A percentile compares a stretch with the other conserved stretches of the same genome.
phyloP scores from a whole-genome alignment of 2,329 filamentous ascomycete genomes.

The Ciborinia camelliae region DNA sequence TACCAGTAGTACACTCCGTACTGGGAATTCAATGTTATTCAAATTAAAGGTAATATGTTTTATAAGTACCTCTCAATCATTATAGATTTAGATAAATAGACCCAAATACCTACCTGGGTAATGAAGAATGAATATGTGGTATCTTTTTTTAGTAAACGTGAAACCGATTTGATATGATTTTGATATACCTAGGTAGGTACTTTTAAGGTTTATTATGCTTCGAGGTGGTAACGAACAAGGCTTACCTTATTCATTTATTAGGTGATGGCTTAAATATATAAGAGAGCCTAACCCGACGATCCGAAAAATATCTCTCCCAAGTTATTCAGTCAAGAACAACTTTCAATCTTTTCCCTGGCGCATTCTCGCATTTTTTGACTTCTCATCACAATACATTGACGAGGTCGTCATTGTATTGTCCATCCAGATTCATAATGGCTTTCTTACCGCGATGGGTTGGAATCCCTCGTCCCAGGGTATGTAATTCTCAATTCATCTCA shows the following conservation, averaged over 20 bases:
- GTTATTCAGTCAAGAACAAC: slow-evolving; percentile 8
- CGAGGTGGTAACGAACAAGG: too few species aligned
- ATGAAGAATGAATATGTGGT: too few species aligned
- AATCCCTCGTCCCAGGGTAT: slow-evolving; percentile 36
- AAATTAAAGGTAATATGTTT: too few species aligned
- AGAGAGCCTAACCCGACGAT: slow-evolving; percentile 9
- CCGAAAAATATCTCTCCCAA: slow-evolving; percentile 8
- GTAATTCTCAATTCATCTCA: slow-evolving; percentile 18
- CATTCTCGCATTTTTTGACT: background rate
- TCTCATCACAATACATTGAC: slow-evolving; percentile 14
- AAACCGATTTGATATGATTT: too few species aligned
- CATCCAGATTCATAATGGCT: slow-evolving; percentile 28
- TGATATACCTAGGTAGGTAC: background rate
- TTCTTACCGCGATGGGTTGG: slow-evolving; percentile 33
- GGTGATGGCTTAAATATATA: slow-evolving; percentile 7
- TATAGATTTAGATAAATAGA: too few species aligned
- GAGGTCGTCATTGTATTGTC: background rate
- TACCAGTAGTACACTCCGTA: too few species aligned
- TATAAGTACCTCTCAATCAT: too few species aligned
- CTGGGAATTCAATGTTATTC: too few species aligned
- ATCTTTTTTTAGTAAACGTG: too few species aligned
- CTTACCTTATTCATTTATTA: too few species aligned
- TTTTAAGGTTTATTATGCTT: slow-evolving; percentile 3
- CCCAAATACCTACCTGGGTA: too few species aligned
- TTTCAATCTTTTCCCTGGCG: background rate